Evolutionary conservation across 768 basidiomycete genomes (phyloP).

Genomic region (Lactarius indigo): DNA sequence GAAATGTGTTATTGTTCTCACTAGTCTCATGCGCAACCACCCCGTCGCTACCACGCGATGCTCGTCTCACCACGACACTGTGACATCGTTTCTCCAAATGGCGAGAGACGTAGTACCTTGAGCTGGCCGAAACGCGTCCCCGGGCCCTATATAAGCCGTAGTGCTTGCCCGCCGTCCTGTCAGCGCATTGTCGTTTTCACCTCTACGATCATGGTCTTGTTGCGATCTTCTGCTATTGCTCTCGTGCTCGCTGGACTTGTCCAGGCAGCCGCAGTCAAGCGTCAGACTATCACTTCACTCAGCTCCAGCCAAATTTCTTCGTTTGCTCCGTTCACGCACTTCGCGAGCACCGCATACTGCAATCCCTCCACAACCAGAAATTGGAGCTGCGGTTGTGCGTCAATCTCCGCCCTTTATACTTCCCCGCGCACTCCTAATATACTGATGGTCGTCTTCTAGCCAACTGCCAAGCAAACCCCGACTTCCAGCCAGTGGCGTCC

Average conservation of each 20-base stretch:
- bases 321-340: slow-evolving; percentile 33
- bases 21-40: not conserved
- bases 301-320: slow-evolving; percentile 28
- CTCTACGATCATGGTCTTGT: not conserved
- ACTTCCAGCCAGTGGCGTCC: slow-evolving; percentile 45
- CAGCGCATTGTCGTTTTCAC: too few relatives aligned
- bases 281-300: slow-evolving; percentile 28
- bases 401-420: too few relatives aligned
- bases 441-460: slow-evolving; percentile 28
- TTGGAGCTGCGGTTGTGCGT: slow-evolving; percentile 34
- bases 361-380: slow-evolving; percentile 27
- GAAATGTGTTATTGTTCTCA: not conserved
- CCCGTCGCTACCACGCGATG: not conserved
- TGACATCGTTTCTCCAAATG: not conserved
- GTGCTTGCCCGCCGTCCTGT: not conserved
- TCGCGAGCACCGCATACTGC: slow-evolving; percentile 36
- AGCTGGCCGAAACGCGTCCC: not conserved
- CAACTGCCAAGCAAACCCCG: slow-evolving; percentile 46
- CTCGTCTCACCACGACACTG: not conserved
- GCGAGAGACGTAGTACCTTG: not conserved
- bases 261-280: slow-evolving; percentile 4
- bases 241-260: not conserved
- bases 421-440: not conserved
- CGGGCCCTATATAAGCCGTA: not conserved
- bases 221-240: not conserved